Percentiles rank a stretch among this genome's conserved stretches.
phyloP scores from a whole-genome alignment of 352 stramenopile genomes.

The Pythium brassicae region DNA sequence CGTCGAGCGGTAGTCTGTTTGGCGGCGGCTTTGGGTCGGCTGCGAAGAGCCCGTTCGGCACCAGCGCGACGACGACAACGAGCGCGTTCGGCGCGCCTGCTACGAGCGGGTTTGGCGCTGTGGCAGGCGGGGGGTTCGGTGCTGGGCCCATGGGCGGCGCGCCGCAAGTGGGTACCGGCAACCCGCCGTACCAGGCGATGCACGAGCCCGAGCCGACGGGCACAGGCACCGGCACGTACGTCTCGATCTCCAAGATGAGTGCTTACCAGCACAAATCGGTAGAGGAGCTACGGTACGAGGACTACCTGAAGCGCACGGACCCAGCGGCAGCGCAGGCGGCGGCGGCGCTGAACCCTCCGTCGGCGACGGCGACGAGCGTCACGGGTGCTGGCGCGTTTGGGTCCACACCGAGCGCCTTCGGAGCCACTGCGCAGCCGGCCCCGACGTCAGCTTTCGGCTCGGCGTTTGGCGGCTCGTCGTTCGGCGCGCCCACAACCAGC shows the following conservation, averaged over 20 bases:
- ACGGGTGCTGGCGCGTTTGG: constrained; percentile 41
- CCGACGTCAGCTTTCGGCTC: constrained; percentile 41
- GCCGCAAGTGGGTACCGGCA: constrained; percentile 67
- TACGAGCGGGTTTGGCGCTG: constrained; percentile 17
- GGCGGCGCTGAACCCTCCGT: constrained; percentile 37
- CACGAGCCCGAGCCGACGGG: constrained; percentile 59
- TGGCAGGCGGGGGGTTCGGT: constrained; percentile 25
- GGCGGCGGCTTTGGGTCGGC: constrained; percentile 38
- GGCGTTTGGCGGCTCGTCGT: constrained; percentile 27
- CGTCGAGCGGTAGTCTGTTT: constrained; percentile 26
- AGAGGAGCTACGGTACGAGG: constrained; percentile 40
- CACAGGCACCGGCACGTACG: constrained; percentile 41
- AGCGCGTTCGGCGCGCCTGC: constrained; percentile 47
- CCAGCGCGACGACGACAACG: constrained; percentile 24
- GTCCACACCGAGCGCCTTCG: constrained; percentile 21
- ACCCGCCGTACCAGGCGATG: constrained; percentile 63
- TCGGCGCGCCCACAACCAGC: constrained; percentile 17
- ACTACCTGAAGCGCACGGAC: constrained; percentile 39
- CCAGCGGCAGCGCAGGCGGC: constrained; percentile 29
- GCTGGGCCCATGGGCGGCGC: constrained; percentile 20
- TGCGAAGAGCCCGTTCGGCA: constrained; percentile 49
- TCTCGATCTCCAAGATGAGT: constrained; percentile 38
- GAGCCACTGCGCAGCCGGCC: constrained; percentile 8
- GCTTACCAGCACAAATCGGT: constrained; percentile 35
- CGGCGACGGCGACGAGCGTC: constrained; percentile 20